These are phyloP conservation scores for Melocanna baccifera DNA, from an alignment of 176 grass and related monocot species.

Conservation along the genomic window DNA sequence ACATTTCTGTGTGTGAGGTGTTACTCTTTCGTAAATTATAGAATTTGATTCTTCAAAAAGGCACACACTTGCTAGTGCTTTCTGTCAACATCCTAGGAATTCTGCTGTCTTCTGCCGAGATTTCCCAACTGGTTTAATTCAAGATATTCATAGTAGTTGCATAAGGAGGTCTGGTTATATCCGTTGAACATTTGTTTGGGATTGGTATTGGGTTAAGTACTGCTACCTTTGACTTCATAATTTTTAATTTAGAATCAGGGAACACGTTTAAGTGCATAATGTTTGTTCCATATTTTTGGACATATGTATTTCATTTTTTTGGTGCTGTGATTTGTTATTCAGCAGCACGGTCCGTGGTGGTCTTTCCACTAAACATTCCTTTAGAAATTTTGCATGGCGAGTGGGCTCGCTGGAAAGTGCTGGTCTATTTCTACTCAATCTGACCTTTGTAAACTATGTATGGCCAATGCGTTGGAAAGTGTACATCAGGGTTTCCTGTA, in stretches of 20 bases:
- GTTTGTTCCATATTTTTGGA: not conserved
- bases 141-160: conserved; percentile 2
- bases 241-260: not conserved
- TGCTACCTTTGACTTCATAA: not conserved
- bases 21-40: not conserved
- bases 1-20: conserved; percentile 1
- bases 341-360: conserved; percentile 10
- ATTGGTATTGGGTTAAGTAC: not conserved
- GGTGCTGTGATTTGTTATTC: not conserved
- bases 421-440: conserved; percentile 33
- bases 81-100: not conserved
- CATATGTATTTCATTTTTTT: not conserved
- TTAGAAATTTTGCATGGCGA: conserved; percentile 18
- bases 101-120: not conserved
- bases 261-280: not conserved
- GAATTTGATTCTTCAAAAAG: not conserved
- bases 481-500: conserved; percentile 28
- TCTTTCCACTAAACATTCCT: conserved; percentile 33
- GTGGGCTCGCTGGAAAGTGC: conserved; percentile 39
- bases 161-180: not conserved
- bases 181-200: not conserved
- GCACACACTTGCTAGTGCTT: not conserved
- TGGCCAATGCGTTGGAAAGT: conserved; percentile 36
- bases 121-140: conserved; percentile 2
- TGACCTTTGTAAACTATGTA: conserved; percentile 29